phyloP scores from a whole-genome alignment of 306 rosid genomes.

The Citrullus amarus region DNA sequence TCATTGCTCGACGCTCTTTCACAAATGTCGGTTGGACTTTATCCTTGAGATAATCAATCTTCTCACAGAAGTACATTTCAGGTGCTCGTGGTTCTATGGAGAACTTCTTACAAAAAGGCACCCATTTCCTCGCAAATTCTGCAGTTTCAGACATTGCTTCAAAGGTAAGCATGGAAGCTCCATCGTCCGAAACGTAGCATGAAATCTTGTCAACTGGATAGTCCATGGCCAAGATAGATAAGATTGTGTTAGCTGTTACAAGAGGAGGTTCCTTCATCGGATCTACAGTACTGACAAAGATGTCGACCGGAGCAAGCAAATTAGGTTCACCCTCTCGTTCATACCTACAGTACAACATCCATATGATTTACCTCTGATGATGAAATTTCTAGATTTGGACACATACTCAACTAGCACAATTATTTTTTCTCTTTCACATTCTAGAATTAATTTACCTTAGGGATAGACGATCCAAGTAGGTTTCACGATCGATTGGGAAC shows the following conservation, averaged over 20 bases:
- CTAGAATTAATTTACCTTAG: constrained; percentile 33
- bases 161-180: constrained; percentile 90
- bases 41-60: constrained; percentile 85
- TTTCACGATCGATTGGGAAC: constrained; percentile 89
- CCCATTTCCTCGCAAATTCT: constrained; percentile 91
- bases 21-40: constrained; percentile 97
- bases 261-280: constrained; percentile 97
- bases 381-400: neutral
- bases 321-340: constrained; percentile 87
- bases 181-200: constrained; percentile 89
- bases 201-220: constrained; percentile 85
- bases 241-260: constrained; percentile 76
- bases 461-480: constrained; percentile 87
- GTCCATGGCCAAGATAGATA: constrained; percentile 85
- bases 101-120: constrained; percentile 88
- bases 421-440: neutral
- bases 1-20: constrained; percentile 91
- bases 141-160: constrained; percentile 82
- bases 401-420: neutral
- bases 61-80: constrained; percentile 76
- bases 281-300: constrained; percentile 94
- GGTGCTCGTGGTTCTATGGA: constrained; percentile 80
- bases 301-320: constrained; percentile 70
- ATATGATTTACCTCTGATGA: neutral
- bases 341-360: constrained; percentile 39